Conservation (phyloP, 192 early-diverging fungal genomes). For the Entomortierella lignicola region DNA sequence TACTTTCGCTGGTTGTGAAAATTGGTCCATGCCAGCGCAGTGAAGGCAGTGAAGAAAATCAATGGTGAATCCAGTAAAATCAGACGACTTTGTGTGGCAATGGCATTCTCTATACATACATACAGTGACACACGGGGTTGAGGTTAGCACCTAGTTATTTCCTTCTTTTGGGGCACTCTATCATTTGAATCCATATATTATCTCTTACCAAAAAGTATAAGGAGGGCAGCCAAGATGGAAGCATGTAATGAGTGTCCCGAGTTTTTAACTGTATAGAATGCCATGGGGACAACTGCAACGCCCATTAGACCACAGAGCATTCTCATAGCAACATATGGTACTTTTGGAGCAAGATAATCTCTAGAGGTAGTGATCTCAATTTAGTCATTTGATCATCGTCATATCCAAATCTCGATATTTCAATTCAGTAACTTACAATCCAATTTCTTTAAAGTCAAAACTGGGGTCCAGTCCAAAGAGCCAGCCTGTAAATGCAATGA, state of each 20-base stretch:
- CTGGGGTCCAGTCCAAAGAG: conserved; percentile 90
- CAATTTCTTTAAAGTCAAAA: conserved; percentile 96
- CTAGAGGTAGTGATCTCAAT: conserved; percentile 43
- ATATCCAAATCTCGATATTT: too few species aligned
- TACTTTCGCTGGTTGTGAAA: conserved; percentile 77
- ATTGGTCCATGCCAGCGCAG: conserved; percentile 87
- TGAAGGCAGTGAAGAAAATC: conserved; percentile 85
- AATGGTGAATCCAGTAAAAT: conserved; percentile 94
- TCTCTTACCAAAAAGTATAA: conserved; percentile 82
- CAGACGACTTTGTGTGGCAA: conserved; percentile 90
- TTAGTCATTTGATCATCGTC: background rate
- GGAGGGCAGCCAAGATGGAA: conserved; percentile 78
- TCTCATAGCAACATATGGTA: conserved; percentile 91
- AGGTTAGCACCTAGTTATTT: background rate
- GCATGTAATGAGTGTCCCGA: conserved; percentile 81
- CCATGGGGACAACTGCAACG: conserved; percentile 82
- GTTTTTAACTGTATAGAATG: conserved; percentile 84
- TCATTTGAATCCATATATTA: background rate
- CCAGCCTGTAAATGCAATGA: conserved; percentile 83
- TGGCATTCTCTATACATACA: conserved; percentile 77
- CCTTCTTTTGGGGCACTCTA: background rate
- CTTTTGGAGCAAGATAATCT: conserved; percentile 85
- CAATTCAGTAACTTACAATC: conserved; percentile 53
- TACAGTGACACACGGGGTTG: background rate
- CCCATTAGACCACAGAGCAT: conserved; percentile 82